These are phyloP conservation scores for Sutorius australiensis DNA, from an alignment of 768 basidiomycete species.

Conservation along the genomic window DNA sequence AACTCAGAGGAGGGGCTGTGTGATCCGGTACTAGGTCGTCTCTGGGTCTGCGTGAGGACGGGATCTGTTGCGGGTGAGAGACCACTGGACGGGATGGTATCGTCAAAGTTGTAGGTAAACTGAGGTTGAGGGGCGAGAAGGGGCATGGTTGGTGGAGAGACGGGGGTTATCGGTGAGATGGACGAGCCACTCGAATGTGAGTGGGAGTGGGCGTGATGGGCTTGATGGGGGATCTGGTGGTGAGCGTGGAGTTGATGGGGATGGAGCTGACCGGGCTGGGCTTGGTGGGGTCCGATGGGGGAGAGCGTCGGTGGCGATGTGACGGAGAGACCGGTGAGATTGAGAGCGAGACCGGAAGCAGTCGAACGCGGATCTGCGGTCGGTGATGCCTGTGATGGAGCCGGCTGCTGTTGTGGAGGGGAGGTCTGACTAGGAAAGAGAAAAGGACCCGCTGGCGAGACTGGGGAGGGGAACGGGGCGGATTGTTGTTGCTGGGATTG, in stretches of 20 bases:
- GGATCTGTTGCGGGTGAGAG: constrained; percentile 30
- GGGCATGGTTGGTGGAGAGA: constrained; percentile 46
- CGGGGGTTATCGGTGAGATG: constrained; percentile 55
- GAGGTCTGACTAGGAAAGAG: constrained; percentile 19
- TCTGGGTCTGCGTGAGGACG: constrained; percentile 28
- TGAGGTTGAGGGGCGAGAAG: constrained; percentile 42
- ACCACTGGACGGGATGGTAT: constrained; percentile 20
- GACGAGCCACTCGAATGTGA: constrained; percentile 25
- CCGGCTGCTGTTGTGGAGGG: constrained; percentile 15
- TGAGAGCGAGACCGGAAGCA: constrained; percentile 55
- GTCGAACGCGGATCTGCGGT: constrained; percentile 18
- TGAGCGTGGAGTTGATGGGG: constrained; percentile 52
- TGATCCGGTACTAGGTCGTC: constrained; percentile 37
- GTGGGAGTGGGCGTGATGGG: constrained; percentile 20
- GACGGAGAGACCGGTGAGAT: constrained; percentile 63
- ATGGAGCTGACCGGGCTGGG: constrained; percentile 50
- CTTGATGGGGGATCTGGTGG: constrained; percentile 35
- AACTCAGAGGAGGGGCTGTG: constrained; percentile 44
- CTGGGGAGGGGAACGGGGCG: constrained; percentile 24
- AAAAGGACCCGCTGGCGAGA: constrained; percentile 20
- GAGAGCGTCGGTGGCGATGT: constrained; percentile 64
- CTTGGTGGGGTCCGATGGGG: constrained; percentile 49
- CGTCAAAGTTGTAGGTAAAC: constrained; percentile 52
- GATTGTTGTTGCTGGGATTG: neutral
- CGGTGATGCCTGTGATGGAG: constrained; percentile 13